A percentile compares a stretch with the other conserved stretches of the same genome.
phyloP scores from a whole-genome alignment of 495 filamentous ascomycete genomes.

The Tricharina praecox region DNA sequence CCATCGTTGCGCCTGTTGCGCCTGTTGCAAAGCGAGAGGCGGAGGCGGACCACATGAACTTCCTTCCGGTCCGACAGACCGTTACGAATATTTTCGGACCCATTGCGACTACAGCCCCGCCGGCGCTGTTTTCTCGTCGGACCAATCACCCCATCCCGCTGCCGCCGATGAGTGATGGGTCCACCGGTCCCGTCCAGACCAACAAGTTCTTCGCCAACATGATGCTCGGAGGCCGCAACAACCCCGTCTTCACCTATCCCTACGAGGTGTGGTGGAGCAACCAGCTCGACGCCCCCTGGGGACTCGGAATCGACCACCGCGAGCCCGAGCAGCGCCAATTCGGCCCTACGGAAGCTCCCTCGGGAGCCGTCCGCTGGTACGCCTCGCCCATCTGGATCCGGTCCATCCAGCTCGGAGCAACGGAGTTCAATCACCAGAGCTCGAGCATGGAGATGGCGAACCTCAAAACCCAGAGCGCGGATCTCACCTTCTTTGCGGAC shows the following conservation, averaged over 20 bases:
- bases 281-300: constrained; percentile 1
- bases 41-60: constrained; percentile 4
- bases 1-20: neutral
- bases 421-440: neutral
- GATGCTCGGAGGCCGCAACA: constrained; percentile 56
- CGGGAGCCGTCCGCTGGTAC: constrained; percentile 4
- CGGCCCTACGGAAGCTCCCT: constrained; percentile 1
- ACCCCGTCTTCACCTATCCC: constrained; percentile 61
- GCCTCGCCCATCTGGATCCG: constrained; percentile 7
- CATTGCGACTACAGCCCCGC: constrained; percentile 4
- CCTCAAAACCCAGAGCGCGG: neutral
- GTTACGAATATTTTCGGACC: constrained; percentile 5
- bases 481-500: constrained; percentile 6
- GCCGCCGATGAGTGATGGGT: neutral
- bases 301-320: constrained; percentile 4
- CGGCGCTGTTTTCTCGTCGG: constrained; percentile 4
- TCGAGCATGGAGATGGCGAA: constrained; percentile 4
- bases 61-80: constrained; percentile 3
- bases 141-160: constrained; percentile 4
- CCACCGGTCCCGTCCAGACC: constrained; percentile 2
- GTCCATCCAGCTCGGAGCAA: constrained; percentile 1
- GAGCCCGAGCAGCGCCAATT: constrained; percentile 2
- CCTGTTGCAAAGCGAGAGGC: neutral
- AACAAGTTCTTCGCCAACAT: constrained; percentile 63
- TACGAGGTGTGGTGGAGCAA: constrained; percentile 57